Evolutionary conservation across 108 stramenopile species (phyloP).

Genomic region (Skeletonema grethae): DNA sequence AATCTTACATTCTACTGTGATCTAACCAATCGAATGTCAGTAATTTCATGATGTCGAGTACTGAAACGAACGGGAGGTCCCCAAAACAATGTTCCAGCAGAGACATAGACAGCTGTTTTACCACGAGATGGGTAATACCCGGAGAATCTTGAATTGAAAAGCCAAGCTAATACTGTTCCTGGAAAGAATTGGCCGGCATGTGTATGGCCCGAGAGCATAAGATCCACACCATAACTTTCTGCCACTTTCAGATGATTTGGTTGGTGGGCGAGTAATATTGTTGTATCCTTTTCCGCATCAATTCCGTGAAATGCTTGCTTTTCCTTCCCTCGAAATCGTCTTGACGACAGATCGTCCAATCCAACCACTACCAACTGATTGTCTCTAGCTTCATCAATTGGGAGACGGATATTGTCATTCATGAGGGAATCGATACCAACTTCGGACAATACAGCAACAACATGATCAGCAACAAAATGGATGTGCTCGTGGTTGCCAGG

Average conservation of each 20-base stretch:
- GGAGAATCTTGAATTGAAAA: background rate
- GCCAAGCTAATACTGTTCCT: background rate
- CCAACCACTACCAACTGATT: background rate
- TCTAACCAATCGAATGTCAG: background rate
- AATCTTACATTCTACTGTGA: background rate
- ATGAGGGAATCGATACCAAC: background rate
- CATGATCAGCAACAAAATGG: background rate
- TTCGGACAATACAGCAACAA: background rate
- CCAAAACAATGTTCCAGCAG: background rate
- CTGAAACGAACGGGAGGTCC: background rate
- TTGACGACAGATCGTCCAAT: background rate
- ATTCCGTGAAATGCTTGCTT: background rate
- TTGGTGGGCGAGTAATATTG: background rate
- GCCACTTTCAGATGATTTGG: background rate
- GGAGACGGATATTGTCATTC: background rate
- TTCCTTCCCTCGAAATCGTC: background rate
- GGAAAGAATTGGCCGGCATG: background rate
- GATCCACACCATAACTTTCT: background rate
- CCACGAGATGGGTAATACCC: background rate
- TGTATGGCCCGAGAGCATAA: background rate
- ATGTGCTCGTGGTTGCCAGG: background rate
- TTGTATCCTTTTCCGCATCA: background rate
- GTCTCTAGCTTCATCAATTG: background rate
- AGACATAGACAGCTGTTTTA: background rate
- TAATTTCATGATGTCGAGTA: constrained; percentile 1